Conservation (phyloP, 371 early-diverging fungal genomes). For the Mortierella sp. region DNA sequence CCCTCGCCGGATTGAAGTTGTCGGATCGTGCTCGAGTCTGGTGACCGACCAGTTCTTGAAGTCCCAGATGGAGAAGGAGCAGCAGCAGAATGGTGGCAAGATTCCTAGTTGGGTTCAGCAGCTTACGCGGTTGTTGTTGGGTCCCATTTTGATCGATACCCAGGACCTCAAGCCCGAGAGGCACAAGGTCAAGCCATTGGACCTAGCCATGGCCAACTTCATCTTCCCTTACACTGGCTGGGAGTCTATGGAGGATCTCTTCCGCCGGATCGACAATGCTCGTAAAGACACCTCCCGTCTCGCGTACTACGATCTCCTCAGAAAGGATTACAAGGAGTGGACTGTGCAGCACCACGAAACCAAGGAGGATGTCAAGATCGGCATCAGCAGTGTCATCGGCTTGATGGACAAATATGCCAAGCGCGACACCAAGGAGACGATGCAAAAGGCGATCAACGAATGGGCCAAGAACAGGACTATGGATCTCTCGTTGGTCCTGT, state of each 20-base stretch:
- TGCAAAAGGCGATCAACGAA: slow-evolving; percentile 38
- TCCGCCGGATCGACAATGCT: slow-evolving; percentile 65
- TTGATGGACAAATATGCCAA: slow-evolving; percentile 66
- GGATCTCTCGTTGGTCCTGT: slow-evolving; percentile 72
- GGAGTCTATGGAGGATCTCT: slow-evolving; percentile 47
- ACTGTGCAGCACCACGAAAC: slow-evolving; percentile 18
- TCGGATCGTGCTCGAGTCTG: slow-evolving; percentile 77
- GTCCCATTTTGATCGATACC: slow-evolving; percentile 82
- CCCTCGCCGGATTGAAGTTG: slow-evolving; percentile 65
- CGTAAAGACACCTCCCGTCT: slow-evolving; percentile 68
- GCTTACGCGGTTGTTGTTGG: slow-evolving; percentile 65
- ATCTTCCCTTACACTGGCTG: slow-evolving; percentile 35
- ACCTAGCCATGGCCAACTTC: slow-evolving; percentile 62
- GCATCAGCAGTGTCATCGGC: slow-evolving; percentile 77
- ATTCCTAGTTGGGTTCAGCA: slow-evolving; percentile 27
- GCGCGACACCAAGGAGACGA: slow-evolving; percentile 18
- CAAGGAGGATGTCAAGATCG: slow-evolving; percentile 65
- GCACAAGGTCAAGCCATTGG: slow-evolving; percentile 68
- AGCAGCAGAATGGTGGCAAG: slow-evolving; percentile 11
- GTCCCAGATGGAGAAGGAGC: neutral
- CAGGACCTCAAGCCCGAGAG: slow-evolving; percentile 68
- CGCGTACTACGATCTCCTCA: slow-evolving; percentile 68
- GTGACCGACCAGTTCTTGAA: slow-evolving; percentile 55
- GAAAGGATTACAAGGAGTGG: slow-evolving; percentile 88
- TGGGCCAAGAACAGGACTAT: slow-evolving; percentile 62